Conservation (phyloP, 306 rosid species). For the Inga oerstediana region DNA sequence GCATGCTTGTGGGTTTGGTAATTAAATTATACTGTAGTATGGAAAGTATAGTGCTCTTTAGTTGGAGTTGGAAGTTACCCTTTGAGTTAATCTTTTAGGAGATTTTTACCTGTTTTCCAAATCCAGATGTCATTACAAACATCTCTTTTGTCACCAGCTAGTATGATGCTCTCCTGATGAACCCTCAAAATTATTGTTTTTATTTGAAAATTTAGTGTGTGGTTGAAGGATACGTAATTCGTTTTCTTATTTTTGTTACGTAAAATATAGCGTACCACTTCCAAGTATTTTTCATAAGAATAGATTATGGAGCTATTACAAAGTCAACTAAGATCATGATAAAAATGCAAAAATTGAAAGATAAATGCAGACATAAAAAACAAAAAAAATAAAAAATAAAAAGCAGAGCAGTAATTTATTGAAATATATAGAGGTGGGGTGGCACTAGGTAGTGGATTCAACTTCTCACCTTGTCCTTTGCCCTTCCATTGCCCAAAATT, state of each 20-base stretch:
- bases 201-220: neutral
- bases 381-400: too few relatives aligned
- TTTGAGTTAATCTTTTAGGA: neutral
- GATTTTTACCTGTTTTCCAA: neutral
- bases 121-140: neutral
- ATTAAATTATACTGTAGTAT: neutral
- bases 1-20: constrained; percentile 14
- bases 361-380: neutral
- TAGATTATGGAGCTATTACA: neutral
- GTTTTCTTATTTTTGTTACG: neutral
- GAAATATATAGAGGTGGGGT: neutral
- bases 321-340: too few relatives aligned
- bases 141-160: neutral
- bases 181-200: neutral
- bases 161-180: neutral
- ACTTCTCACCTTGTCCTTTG: neutral
- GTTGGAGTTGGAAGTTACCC: neutral
- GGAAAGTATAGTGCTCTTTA: neutral
- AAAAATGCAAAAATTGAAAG: neutral
- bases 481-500: too few relatives aligned
- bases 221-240: neutral
- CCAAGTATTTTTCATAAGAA: neutral
- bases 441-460: constrained; percentile 35
- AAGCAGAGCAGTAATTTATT: neutral
- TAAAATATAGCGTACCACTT: neutral